Evolutionary conservation across 139 green algal genomes (phyloP), one percentile per base, ranked within the genome.

Genomic region (Chlorella sorokiniana): DNA sequence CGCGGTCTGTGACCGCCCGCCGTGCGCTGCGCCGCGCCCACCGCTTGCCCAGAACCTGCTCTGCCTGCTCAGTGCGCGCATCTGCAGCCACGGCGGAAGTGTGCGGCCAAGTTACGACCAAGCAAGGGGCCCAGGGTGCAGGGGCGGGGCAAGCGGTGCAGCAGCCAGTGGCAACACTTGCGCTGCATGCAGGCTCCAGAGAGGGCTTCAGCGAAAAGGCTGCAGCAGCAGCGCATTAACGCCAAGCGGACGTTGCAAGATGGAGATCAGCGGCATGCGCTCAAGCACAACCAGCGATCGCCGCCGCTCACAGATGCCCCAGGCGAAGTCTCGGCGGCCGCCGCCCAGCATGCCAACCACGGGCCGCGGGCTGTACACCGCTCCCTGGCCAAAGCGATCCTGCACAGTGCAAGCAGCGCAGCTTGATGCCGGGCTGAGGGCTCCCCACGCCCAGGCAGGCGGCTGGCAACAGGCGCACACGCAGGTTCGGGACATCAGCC

Each of bases 371-470:
- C 29, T 69, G 64, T 42, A 67, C 38, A 78, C 40, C 16, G n/a
- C 69, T 33, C 84, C 84, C 8, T 72, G 59, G 31, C 84, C 84
- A 69, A 86, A 69, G 1, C 79, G 65, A n/a, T 88, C 56, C 79
- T 84, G 79, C 68, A 76, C 3, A n/a, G n/a, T 27, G 61, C 48
- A 4, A 25, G 22, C 59, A 63, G 1, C 22, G 41, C 14, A 79
- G 72, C 1, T n/a, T n/a, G n/a, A n/a, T n/a, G n/a, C n/a, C n/a
- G n/a, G n/a, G n/a, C n/a, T n/a, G n/a, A n/a, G n/a, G n/a, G n/a
- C n/a, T n/a, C n/a, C n/a, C n/a, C n/a, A n/a, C n/a, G n/a, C n/a
- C n/a, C n/a, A 20, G n/a, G 7, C 11, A 11, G 10, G 31, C 8
- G 25, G 20, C 27, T 37, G 59, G 2, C 27, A 37, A 4, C 16